These are phyloP conservation scores for Albifimbria verrucaria DNA, from an alignment of 2,329 filamentous ascomycete genomes.

Conservation along the genomic window DNA sequence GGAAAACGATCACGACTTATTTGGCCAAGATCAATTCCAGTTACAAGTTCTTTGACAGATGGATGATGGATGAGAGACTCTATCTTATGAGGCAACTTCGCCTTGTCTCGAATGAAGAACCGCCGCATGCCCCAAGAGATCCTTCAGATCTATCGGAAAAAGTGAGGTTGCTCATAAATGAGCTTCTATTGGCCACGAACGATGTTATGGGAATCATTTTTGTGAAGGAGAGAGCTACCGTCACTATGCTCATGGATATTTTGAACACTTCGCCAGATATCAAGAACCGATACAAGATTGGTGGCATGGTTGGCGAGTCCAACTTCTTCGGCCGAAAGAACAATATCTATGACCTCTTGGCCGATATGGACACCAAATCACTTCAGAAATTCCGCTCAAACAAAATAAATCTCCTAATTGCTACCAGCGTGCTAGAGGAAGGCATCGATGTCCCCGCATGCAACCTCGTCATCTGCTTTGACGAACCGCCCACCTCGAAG, in stretches of 20 bases:
- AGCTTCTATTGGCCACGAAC: slow-evolving; percentile 42
- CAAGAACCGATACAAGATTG: slow-evolving; percentile 44
- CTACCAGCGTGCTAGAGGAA: slow-evolving; percentile 64
- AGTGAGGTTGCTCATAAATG: slow-evolving; percentile 46
- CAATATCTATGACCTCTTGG: slow-evolving; percentile 37
- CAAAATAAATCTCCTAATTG: slow-evolving; percentile 54
- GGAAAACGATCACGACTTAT: slow-evolving; percentile 38
- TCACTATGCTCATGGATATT: slow-evolving; percentile 56
- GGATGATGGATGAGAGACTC: slow-evolving; percentile 47
- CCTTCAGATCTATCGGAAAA: slow-evolving; percentile 53
- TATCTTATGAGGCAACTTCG: slow-evolving; percentile 51
- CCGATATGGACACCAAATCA: slow-evolving; percentile 25
- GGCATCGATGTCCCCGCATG: slow-evolving; percentile 65
- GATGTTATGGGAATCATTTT: slow-evolving; percentile 62
- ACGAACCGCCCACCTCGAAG: slow-evolving; percentile 46
- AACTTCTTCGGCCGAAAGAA: slow-evolving; percentile 28
- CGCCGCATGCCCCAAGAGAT: slow-evolving; percentile 10
- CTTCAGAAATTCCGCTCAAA: slow-evolving; percentile 51
- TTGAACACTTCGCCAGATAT: slow-evolving; percentile 50
- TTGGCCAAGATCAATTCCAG: slow-evolving; percentile 16
- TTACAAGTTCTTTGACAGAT: slow-evolving; percentile 30
- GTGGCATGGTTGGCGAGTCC: slow-evolving; percentile 54
- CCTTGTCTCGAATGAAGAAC: slow-evolving; percentile 22
- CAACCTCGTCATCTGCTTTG: slow-evolving; percentile 59
- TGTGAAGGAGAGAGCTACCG: slow-evolving; percentile 59